phyloP scores from a whole-genome alignment of 1,139 yeast genomes.

The Sugiyamaella pinicola region DNA sequence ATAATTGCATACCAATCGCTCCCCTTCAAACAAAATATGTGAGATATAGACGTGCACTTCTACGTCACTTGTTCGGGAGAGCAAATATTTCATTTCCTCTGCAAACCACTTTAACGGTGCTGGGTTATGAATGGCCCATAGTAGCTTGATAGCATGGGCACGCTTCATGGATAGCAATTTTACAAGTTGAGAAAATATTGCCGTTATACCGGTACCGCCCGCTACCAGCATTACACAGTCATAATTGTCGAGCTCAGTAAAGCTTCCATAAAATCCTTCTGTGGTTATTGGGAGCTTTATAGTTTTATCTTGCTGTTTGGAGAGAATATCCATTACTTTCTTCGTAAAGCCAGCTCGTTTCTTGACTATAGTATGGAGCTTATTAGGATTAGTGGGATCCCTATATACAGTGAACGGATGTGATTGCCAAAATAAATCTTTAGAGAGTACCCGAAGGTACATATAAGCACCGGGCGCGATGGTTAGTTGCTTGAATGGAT shows the following conservation, averaged over 20 bases:
- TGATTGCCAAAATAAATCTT: conserved; percentile 53
- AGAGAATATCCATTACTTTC: conserved; percentile 30
- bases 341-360: conserved; percentile 37
- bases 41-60: conserved; percentile 9
- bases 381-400: conserved; percentile 23
- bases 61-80: neutral
- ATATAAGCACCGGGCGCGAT: conserved; percentile 21
- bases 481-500: neutral
- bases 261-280: conserved; percentile 64
- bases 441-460: conserved; percentile 33
- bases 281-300: conserved; percentile 44
- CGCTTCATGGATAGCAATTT: conserved; percentile 22
- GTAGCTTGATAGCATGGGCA: conserved; percentile 50
- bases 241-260: conserved; percentile 53
- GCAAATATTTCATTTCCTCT: conserved; percentile 26
- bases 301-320: conserved; percentile 23
- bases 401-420: conserved; percentile 67
- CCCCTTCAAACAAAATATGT: conserved; percentile 9
- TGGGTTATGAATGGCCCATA: conserved; percentile 56
- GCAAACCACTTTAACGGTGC: conserved; percentile 52
- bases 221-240: conserved; percentile 55
- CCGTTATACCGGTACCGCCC: conserved; percentile 74
- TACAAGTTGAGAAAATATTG: conserved; percentile 40
- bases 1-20: conserved; percentile 6
- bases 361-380: conserved; percentile 18